A percentile compares a stretch with the other conserved stretches of the same genome.
Conservation (phyloP, 805 yeast genomes). For the Phaffomyces opuntiae region DNA sequence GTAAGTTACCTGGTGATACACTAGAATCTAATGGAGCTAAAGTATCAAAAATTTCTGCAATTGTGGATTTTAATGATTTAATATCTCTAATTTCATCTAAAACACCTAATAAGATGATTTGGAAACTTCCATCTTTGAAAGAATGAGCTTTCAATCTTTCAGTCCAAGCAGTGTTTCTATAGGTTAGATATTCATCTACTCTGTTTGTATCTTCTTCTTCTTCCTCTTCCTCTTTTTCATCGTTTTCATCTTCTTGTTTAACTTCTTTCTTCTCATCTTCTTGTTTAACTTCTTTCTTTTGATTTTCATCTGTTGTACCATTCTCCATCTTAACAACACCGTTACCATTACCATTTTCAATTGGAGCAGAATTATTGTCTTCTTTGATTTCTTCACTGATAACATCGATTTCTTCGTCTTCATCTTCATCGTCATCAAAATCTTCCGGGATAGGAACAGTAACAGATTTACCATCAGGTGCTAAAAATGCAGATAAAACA, state of each 20-base stretch:
- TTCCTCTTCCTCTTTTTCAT: conserved; percentile 7
- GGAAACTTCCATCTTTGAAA: conserved; percentile 85
- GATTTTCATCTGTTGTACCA: conserved; percentile 9
- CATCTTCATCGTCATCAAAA: conserved; percentile 17
- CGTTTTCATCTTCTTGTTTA: conserved; percentile 20
- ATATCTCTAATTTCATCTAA: conserved; percentile 53
- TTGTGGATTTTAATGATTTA: conserved; percentile 43
- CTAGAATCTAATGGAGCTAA: conserved; percentile 51
- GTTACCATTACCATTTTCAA: too few species aligned
- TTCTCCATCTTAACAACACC: not conserved
- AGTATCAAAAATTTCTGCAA: conserved; percentile 41
- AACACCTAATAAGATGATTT: conserved; percentile 66
- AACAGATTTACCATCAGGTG: conserved; percentile 32
- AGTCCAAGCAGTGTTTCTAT: conserved; percentile 64
- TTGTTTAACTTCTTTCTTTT: conserved; percentile 16
- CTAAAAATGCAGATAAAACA: conserved; percentile 48
- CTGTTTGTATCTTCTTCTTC: conserved; percentile 16
- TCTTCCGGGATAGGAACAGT: conserved; percentile 24
- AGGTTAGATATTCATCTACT: conserved; percentile 38
- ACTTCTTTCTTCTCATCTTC: conserved; percentile 14
- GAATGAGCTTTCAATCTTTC: conserved; percentile 67
- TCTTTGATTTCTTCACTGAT: not conserved
- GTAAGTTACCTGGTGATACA: conserved; percentile 43
- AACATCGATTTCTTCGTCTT: conserved; percentile 11
- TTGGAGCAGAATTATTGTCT: not conserved